Evolutionary conservation across 1,284 basidiomycete genomes (phyloP), one percentile per base, ranked within the genome.

Genomic region (Lentinus polychrous): DNA sequence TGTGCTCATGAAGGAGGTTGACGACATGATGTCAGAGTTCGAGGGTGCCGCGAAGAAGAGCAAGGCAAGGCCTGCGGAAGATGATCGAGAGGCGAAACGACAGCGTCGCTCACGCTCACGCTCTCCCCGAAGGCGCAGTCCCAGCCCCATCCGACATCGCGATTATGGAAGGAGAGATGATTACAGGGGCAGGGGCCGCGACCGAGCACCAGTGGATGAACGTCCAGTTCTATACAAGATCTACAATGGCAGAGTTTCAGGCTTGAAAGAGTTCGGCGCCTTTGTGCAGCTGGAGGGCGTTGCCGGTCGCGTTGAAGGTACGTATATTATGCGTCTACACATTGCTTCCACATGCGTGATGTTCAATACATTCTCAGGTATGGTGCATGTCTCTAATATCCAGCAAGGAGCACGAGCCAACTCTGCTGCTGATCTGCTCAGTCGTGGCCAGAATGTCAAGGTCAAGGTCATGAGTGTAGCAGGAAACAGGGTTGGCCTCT

Each of bases 381-480:
- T 99, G 83, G 92, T 99, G 8, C 95, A 99, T 64, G 85, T 99
- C 51, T 91, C 91, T 40, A 91, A 89, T 52, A 94, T 95, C 43
- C 87, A 94, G 58, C 77, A 81, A 50, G 86, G 86, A 14, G 80
- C 81, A 12, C 83, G 95, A 41, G 83, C 91, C 43, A 92, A 92
- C 60, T 86, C 92, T 45, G 86, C 94, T 2, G 74, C 84, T 34
- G 95, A 99, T 64, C 73, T 96, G 17, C 75, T 98, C 45, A 84
- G 79, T 52, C 78, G 93, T 49, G 85, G 86, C 31, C 91, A 98
- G 62, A 67, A 71, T 15, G 92, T 97, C 57, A 95, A 94, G 64
- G 89, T 96, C 60, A 98, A 98, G 65, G 92, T 98, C 56, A 91
- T 97, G 83, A 92, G 91, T 43, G 76, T 94, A 17, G 89, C 91